Evolutionary conservation across 352 stramenopile genomes (phyloP).

Genomic region (Thraustochytrium sp.): DNA sequence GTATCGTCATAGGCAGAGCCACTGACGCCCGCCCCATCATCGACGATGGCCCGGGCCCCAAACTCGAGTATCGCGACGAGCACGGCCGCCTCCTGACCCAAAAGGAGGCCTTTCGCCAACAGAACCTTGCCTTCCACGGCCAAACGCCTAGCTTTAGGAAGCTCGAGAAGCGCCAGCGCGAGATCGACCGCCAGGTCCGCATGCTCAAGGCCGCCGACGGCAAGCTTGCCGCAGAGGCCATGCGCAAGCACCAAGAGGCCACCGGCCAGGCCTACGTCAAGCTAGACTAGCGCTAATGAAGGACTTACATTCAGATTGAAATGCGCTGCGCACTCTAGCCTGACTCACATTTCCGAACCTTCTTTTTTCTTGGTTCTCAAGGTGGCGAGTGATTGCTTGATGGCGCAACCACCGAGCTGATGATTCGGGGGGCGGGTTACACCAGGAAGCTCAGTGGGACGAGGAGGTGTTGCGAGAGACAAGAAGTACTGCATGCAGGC

Average conservation of each 20-base stretch:
- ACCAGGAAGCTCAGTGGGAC: no score
- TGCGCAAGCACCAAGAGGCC: slow-evolving; percentile 72
- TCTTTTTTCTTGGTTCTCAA: no score
- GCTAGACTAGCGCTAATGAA: slow-evolving; percentile 48
- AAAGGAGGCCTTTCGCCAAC: slow-evolving; percentile 93
- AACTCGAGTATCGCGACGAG: slow-evolving; percentile 94
- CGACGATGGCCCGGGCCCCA: slow-evolving; percentile 60
- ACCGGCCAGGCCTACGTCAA: slow-evolving; percentile 72
- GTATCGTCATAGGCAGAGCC: background rate
- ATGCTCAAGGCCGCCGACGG: slow-evolving; percentile 66
- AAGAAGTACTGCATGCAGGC: no score
- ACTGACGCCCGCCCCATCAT: slow-evolving; percentile 11
- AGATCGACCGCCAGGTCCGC: slow-evolving; percentile 71
- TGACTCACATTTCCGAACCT: no score
- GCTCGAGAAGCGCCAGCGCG: slow-evolving; percentile 84
- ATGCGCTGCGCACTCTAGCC: no score
- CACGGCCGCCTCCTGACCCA: slow-evolving; percentile 89
- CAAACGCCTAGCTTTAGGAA: slow-evolving; percentile 94
- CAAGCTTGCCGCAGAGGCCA: slow-evolving; percentile 69
- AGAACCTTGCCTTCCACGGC: slow-evolving; percentile 98
- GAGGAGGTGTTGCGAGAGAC: no score
- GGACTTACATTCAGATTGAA: no score
- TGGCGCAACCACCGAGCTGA: background rate
- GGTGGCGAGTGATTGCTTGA: no score
- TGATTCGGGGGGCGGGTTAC: no score